Evolutionary conservation across 2,329 filamentous ascomycete genomes (phyloP), one percentile per base, ranked within the genome.

Genomic region (Beauveria asiatica): DNA sequence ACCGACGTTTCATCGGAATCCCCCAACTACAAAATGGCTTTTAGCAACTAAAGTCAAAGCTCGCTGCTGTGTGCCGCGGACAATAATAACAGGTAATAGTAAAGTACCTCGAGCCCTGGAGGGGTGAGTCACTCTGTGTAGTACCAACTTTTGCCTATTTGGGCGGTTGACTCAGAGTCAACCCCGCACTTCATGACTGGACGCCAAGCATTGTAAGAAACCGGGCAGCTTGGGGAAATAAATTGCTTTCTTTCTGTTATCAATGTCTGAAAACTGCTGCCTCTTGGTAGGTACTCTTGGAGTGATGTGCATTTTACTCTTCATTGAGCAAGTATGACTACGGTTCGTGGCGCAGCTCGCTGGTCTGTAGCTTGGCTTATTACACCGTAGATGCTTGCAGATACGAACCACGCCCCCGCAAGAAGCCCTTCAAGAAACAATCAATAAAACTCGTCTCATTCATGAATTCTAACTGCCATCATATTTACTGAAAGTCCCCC

Each of bases 81-180:
- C 5, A 37, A 16, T 16, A 13, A 16, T n/a, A n/a, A n/a, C n/a
- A n/a, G 3, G 1, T 13, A 13, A 37, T 37, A 37, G 33, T 16
- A 46, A 25, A 3, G 11, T 37, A 4, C 13, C 16, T 52, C 4
- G 25, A 51, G 21, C 21, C 10, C 19, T n/a, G 1, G 25, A 2
- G 11, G 33, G 2, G 8, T 57, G 55, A 57, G 55, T 57, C 55
- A 57, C 17, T 9, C 25, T 46, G 11, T 10, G 9, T n/a, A 11
- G 41, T 6, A 16, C 33, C 33, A 37, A 37, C 13, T 56, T 56
- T 56, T 48, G 41, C 55, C 55, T 57, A 25, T 57, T 57, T 57
- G 33, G 44, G 55, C 45, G 45, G 44, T 57, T 57, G 55, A 57
- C 55, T 57, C 55, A 57, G 37, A 57, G 55, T 10, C 54, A 41